Percentiles rank a stretch among this genome's conserved stretches.
phyloP scores from a whole-genome alignment of 2,329 filamentous ascomycete genomes.

The Teratosphaeria epicoccoides region DNA sequence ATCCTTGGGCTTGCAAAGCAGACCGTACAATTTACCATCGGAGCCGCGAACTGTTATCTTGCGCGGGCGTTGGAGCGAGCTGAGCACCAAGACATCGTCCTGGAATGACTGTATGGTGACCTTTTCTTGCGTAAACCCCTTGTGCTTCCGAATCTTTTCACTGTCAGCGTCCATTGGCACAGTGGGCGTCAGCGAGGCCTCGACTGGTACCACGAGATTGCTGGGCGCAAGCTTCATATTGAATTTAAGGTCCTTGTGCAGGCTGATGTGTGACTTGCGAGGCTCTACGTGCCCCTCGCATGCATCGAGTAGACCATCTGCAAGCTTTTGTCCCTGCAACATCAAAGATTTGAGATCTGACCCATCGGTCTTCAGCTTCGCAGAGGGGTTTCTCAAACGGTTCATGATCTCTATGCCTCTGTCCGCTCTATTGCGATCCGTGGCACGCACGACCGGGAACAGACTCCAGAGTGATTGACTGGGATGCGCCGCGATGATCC shows the following conservation, averaged over 20 bases:
- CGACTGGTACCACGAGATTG: slow-evolving; percentile 77
- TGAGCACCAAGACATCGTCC: slow-evolving; percentile 82
- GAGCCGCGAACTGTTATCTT: slow-evolving; percentile 81
- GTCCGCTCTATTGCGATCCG: slow-evolving; percentile 55
- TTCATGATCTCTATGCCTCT: slow-evolving; percentile 36
- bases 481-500: slow-evolving; percentile 77
- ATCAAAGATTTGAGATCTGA: slow-evolving; percentile 62
- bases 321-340: slow-evolving; percentile 68
- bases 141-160: slow-evolving; percentile 58
- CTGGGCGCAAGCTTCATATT: slow-evolving; percentile 74
- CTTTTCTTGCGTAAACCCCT: slow-evolving; percentile 76
- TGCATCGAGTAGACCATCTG: slow-evolving; percentile 67
- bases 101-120: slow-evolving; percentile 71
- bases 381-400: slow-evolving; percentile 39
- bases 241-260: slow-evolving; percentile 70
- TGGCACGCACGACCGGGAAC: slow-evolving; percentile 75
- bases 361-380: slow-evolving; percentile 45
- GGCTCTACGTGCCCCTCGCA: slow-evolving; percentile 70
- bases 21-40: slow-evolving; percentile 76
- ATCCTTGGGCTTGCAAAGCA: slow-evolving; percentile 96
- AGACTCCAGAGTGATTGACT: slow-evolving; percentile 88
- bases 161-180: slow-evolving; percentile 63
- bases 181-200: slow-evolving; percentile 70
- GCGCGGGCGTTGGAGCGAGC: slow-evolving; percentile 83
- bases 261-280: slow-evolving; percentile 61